Evolutionary conservation across 2,329 filamentous ascomycete species (phyloP).

Genomic region (Juglanconis juglandina): DNA sequence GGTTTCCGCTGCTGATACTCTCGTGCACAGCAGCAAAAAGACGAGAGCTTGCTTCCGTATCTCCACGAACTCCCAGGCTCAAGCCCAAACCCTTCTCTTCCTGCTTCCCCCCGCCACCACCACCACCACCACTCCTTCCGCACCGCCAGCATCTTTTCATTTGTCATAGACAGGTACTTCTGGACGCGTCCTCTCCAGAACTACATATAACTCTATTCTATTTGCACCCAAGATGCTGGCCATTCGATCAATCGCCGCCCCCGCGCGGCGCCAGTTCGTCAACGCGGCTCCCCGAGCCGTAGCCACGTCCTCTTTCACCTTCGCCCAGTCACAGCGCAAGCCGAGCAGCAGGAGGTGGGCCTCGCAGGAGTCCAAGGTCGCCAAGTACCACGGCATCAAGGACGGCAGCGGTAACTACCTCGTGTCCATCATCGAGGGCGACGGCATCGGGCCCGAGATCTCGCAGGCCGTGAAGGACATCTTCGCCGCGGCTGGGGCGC

Average conservation of each 20-base stretch:
- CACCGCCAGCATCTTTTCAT: constrained; percentile 8
- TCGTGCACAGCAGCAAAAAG: background rate
- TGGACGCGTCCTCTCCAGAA: background rate
- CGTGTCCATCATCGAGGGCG: constrained; percentile 96
- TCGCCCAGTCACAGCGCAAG: constrained; percentile 37
- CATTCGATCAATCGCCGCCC: constrained; percentile 71
- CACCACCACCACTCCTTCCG: background rate
- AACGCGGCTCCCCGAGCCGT: constrained; percentile 59
- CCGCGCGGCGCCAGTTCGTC: constrained; percentile 74
- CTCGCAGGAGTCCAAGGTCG: constrained; percentile 67
- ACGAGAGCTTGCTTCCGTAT: background rate
- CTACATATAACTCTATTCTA: background rate
- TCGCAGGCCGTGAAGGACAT: constrained; percentile 98
- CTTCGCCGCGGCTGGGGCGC: constrained; percentile 87
- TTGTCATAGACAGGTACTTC: constrained; percentile 1
- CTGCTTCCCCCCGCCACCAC: background rate
- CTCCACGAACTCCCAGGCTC: background rate
- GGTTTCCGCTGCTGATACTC: background rate
- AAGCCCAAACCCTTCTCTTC: background rate
- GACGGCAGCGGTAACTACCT: constrained; percentile 92
- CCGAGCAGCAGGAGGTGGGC: constrained; percentile 59
- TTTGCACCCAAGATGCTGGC: constrained; percentile 64
- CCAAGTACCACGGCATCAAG: constrained; percentile 90
- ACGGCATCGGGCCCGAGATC: constrained; percentile 98
- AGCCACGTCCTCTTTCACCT: constrained; percentile 25